These are phyloP conservation scores for Isabelozyma gotoi DNA, from an alignment of 805 yeast species.

Conservation along the genomic window DNA sequence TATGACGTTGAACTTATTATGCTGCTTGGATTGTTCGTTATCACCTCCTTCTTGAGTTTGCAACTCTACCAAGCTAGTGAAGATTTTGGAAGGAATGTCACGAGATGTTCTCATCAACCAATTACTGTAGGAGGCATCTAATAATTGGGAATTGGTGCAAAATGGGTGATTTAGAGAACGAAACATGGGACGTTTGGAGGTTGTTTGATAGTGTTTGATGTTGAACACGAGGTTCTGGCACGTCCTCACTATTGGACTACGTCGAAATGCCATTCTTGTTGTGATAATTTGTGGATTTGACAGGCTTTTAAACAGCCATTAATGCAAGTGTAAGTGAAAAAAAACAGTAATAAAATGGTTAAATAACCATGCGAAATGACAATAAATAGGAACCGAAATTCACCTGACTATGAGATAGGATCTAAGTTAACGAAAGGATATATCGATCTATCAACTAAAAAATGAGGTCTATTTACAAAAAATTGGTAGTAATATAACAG, in stretches of 20 bases:
- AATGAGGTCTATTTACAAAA: background rate
- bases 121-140: constrained; percentile 14
- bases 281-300: background rate
- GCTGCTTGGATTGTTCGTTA: background rate
- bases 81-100: constrained; percentile 8
- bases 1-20: background rate
- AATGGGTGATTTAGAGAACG: constrained; percentile 15
- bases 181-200: constrained; percentile 9
- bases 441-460: background rate
- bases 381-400: no score
- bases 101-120: constrained; percentile 13
- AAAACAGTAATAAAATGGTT: no score
- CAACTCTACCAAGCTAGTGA: background rate
- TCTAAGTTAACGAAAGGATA: no score
- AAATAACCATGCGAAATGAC: no score
- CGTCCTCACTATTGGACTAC: constrained; percentile 15
- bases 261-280: constrained; percentile 10
- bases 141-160: constrained; percentile 16
- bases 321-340: background rate
- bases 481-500: background rate
- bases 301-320: background rate
- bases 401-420: background rate
- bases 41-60: background rate
- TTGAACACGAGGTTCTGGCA: constrained; percentile 14
- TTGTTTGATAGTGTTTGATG: constrained; percentile 8